Percentiles rank a stretch among this genome's conserved stretches.
Evolutionary conservation across 2,329 filamentous ascomycete species (phyloP).

Genomic region (Colletotrichum coccodes): DNA sequence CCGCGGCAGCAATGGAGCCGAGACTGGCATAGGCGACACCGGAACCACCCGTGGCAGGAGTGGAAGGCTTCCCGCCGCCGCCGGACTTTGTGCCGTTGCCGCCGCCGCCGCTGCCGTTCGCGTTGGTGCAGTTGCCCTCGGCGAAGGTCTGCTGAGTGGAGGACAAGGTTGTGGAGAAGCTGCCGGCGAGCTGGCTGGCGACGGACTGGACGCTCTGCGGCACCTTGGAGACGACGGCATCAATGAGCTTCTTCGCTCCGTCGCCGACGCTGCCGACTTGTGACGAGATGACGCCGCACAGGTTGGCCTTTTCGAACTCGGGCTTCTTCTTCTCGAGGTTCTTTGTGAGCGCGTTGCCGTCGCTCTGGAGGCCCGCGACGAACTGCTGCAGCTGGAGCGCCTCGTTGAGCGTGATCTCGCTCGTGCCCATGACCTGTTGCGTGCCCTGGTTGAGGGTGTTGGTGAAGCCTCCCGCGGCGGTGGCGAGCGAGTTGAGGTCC

Average conservation of each 20-base stretch:
- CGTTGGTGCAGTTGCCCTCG: constrained; percentile 40
- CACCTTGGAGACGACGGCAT: constrained; percentile 42
- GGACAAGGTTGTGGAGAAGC: constrained; percentile 37
- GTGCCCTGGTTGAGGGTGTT: constrained; percentile 34
- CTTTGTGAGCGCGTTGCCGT: constrained; percentile 37
- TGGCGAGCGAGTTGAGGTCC: constrained; percentile 33
- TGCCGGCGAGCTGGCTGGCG: constrained; percentile 38
- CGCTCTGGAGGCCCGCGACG: constrained; percentile 38
- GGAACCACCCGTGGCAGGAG: constrained; percentile 9
- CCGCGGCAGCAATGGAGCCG: constrained; percentile 12
- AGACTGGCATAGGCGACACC: constrained; percentile 4
- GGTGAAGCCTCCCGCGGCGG: constrained; percentile 36
- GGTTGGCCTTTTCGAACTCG: constrained; percentile 40
- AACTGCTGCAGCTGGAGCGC: constrained; percentile 32
- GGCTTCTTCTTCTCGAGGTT: constrained; percentile 41
- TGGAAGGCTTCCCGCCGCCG: not conserved
- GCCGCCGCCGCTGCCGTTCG: constrained; percentile 36
- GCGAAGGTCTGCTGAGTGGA: constrained; percentile 39
- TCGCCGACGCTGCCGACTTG: constrained; percentile 38
- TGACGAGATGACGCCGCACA: constrained; percentile 39
- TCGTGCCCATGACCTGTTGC: constrained; percentile 21
- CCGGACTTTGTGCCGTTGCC: constrained; percentile 8
- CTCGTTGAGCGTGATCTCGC: constrained; percentile 34
- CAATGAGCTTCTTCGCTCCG: constrained; percentile 40
- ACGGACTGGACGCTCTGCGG: constrained; percentile 40